A percentile compares a stretch with the other conserved stretches of the same genome.
Conservation (phyloP, 208 protist species). For the Leishmania tarentolae region DNA sequence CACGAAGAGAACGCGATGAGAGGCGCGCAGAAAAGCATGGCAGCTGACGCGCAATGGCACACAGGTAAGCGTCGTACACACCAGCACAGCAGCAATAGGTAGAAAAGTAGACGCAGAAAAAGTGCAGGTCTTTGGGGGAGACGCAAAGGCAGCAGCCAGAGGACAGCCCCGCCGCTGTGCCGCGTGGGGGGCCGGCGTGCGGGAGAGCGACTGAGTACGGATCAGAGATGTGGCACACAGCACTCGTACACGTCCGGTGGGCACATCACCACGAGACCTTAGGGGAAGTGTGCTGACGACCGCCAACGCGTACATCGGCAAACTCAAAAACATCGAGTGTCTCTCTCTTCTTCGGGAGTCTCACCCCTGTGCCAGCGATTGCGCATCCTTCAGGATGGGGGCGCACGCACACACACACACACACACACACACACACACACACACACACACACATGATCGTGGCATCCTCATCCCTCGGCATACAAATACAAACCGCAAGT, state of each 20-base stretch:
- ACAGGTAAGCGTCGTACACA: not conserved
- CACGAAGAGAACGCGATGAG: not conserved
- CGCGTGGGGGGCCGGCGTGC: not conserved
- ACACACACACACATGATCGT: not conserved
- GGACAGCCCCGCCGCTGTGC: not conserved
- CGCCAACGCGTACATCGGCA: not conserved
- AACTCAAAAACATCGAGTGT: not conserved
- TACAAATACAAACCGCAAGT: not conserved
- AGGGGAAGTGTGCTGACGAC: not conserved
- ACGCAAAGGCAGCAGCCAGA: not conserved
- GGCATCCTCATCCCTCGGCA: not conserved
- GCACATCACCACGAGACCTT: not conserved
- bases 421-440: not conserved
- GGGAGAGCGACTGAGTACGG: not conserved
- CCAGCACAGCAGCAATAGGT: not conserved
- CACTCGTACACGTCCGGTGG: not conserved
- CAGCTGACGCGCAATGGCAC: not conserved
- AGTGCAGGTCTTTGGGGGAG: not conserved
- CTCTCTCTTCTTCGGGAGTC: not conserved
- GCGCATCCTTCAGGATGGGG: not conserved
- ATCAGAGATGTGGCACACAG: not conserved
- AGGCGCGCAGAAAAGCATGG: not conserved
- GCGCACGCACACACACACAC: not conserved
- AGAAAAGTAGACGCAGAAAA: not conserved
- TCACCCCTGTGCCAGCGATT: not conserved